A percentile compares a stretch with the other conserved stretches of the same genome.
phyloP scores from a whole-genome alignment of 768 basidiomycete genomes.

The Tulasnella sp. region DNA sequence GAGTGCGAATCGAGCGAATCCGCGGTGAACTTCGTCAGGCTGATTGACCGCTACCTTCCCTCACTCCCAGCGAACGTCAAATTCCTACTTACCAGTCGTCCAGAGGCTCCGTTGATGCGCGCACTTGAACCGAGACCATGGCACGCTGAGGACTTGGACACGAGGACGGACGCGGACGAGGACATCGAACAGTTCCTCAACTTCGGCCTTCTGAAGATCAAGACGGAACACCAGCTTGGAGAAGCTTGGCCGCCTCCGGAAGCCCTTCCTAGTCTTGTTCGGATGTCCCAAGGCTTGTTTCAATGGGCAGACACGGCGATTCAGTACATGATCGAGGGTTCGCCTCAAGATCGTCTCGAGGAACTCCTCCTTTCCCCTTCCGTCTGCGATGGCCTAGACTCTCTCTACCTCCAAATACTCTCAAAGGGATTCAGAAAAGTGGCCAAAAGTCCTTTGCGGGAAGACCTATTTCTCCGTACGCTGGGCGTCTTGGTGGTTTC shows the following conservation, averaged over 20 bases:
- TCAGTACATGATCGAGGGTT: neutral
- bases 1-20: neutral
- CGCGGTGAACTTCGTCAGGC: neutral
- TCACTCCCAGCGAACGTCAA: neutral
- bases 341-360: neutral
- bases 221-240: neutral
- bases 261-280: neutral
- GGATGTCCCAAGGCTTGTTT: neutral
- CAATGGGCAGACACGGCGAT: neutral
- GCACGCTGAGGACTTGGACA: neutral
- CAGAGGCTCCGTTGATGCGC: neutral
- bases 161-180: neutral
- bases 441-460: neutral
- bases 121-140: neutral
- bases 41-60: neutral
- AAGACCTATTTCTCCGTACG: neutral
- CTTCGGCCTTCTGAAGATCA: neutral
- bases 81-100: neutral
- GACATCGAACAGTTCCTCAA: neutral
- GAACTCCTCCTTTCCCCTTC: neutral
- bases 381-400: neutral
- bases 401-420: neutral
- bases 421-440: neutral
- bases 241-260: neutral
- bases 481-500: neutral